Evolutionary conservation across 1,284 basidiomycete genomes (phyloP).

Genomic region (Cryptococcus sp.): DNA sequence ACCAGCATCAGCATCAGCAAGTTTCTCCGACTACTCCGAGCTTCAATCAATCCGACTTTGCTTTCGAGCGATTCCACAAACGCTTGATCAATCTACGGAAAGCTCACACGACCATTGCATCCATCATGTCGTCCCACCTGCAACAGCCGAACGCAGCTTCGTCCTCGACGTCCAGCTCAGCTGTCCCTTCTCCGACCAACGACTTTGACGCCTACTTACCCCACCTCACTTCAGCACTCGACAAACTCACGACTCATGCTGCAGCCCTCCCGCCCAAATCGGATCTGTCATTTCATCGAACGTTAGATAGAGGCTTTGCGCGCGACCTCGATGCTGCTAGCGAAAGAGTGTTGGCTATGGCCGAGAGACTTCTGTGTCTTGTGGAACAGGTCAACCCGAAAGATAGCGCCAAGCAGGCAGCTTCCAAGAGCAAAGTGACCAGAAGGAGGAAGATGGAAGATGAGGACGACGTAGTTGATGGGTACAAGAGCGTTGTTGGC

Average conservation of each 20-base stretch:
- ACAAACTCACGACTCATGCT: constrained; percentile 45
- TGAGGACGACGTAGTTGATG: constrained; percentile 78
- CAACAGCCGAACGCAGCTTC: neutral
- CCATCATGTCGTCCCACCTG: neutral
- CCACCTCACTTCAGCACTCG: constrained; percentile 41
- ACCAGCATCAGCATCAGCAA: too few relatives aligned
- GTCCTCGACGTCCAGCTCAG: neutral
- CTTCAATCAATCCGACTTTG: neutral
- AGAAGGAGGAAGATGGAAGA: constrained; percentile 56
- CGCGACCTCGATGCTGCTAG: constrained; percentile 45
- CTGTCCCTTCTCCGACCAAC: constrained; percentile 21
- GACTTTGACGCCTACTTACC: constrained; percentile 38
- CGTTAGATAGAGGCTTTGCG: constrained; percentile 72
- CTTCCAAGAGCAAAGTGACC: constrained; percentile 18
- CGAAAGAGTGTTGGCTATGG: constrained; percentile 54
- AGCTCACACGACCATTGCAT: neutral
- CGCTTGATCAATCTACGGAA: neutral
- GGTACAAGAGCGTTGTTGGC: constrained; percentile 75
- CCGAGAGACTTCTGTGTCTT: constrained; percentile 66
- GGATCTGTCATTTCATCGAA: constrained; percentile 80
- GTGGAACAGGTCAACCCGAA: constrained; percentile 56
- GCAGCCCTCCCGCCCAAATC: constrained; percentile 52
- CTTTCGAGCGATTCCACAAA: neutral
- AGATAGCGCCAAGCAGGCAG: constrained; percentile 48
- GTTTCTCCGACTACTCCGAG: too few relatives aligned